A percentile compares a stretch with the other conserved stretches of the same genome.
Conservation (phyloP, 345 rosid genomes). For the Eucalyptus curtisii region DNA sequence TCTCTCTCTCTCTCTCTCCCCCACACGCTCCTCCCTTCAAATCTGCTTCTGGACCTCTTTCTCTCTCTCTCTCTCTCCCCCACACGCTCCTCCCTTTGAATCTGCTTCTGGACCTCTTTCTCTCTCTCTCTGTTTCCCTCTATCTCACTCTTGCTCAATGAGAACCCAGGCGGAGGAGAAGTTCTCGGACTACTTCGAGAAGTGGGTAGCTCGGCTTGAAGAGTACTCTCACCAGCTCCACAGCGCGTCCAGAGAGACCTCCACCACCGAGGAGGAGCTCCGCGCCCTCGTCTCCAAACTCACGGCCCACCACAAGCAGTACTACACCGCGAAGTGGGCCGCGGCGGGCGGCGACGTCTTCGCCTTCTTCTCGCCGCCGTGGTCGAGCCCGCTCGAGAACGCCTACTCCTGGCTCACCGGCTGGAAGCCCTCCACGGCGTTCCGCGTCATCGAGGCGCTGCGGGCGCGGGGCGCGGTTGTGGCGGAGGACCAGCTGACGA, state of each 20-base stretch:
- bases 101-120: too few relatives aligned
- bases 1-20: neutral
- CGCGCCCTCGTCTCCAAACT: slow-evolving; percentile 38
- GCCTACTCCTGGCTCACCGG: slow-evolving; percentile 71
- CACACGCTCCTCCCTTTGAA: too few relatives aligned
- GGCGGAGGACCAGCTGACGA: slow-evolving; percentile 36
- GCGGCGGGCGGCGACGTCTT: slow-evolving; percentile 51
- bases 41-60: neutral
- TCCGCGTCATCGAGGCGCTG: slow-evolving; percentile 35
- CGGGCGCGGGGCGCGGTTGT: slow-evolving; percentile 6
- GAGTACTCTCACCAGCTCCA: slow-evolving; percentile 25
- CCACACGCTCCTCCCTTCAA: neutral
- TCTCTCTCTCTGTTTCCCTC: neutral
- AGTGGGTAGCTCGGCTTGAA: slow-evolving; percentile 50
- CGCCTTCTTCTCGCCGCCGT: slow-evolving; percentile 45
- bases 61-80: too few relatives aligned
- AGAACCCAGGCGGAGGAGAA: slow-evolving; percentile 23
- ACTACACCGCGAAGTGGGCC: slow-evolving; percentile 72
- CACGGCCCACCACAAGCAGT: slow-evolving; percentile 65
- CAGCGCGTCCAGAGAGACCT: neutral
- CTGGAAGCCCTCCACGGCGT: slow-evolving; percentile 62
- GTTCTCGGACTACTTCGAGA: slow-evolving; percentile 44
- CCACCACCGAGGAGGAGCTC: neutral
- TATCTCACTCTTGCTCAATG: neutral
- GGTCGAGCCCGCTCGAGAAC: slow-evolving; percentile 55